Evolutionary conservation across 371 early-diverging fungal species (phyloP), one percentile per base, ranked within the genome.

Genomic region (Amoeboaphelidium protococcarum): DNA sequence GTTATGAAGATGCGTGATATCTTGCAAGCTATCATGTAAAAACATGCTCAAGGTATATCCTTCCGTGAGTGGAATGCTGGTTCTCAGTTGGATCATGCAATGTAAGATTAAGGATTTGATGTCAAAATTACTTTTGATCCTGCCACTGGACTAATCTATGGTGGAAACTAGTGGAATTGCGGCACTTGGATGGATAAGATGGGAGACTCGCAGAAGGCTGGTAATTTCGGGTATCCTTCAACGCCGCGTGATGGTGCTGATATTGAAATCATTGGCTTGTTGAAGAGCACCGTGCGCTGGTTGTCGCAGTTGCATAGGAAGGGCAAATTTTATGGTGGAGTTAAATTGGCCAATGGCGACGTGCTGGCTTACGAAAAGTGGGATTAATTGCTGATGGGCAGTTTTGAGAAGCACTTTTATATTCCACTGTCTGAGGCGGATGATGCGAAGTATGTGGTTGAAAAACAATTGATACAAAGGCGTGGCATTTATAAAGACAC

Each of bases 51-150:
- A n/a, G 96, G 96, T 13, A 81, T 91, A 50, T 62, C 71, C 46
- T 95, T 91, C 64, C 66, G 86, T 42, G 96, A 95, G 55, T 79
- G 80, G 72, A 91, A 90, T 54, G 96, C 96, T 1, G 96, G 94
- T 0, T 57, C 71, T 1, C 40, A 61, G 0, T 69, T 95, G 23
- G 96, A 95, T 59, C 71, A 72, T 45, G 83, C 82, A 53, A 95
- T 95, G 96, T 58, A 64, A 16, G 72, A 76, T 51, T 69, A 73
- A 49, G 96, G 94, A 0, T 95, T 95, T 64, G 65, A 83, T 44
- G 66, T 95, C 20, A 68, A 71, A 45, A 72, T 78, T 25, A 53
- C 37, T 10, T 65, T 41, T 21, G 50, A 25, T 53, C 26, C 13
- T 66, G 59, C 46, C 0, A 75, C 72, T 0, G 96, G 94, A 21